Percentiles rank a stretch among this genome's conserved stretches.
These are phyloP conservation scores for Penicillium longicatenatum DNA, from an alignment of 495 filamentous ascomycete species.

Conservation along the genomic window DNA sequence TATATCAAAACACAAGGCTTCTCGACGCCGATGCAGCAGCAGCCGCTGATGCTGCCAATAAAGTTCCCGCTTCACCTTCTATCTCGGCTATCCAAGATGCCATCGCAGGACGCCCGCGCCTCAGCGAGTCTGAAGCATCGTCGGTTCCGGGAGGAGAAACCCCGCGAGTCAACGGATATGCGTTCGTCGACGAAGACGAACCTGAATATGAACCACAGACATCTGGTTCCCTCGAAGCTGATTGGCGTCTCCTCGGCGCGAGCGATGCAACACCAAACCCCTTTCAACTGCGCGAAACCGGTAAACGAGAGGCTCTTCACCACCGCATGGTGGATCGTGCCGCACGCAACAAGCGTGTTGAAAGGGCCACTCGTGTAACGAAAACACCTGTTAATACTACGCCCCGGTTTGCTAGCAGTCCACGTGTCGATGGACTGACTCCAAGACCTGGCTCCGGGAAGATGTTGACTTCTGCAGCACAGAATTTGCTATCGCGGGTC, in stretches of 20 bases:
- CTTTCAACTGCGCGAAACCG: slow-evolving; percentile 76
- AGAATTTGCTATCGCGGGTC: slow-evolving; percentile 71
- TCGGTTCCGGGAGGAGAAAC: slow-evolving; percentile 65
- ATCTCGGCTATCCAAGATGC: slow-evolving; percentile 85
- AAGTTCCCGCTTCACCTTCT: slow-evolving; percentile 71
- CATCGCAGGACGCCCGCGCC: slow-evolving; percentile 72
- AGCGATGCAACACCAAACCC: slow-evolving; percentile 71
- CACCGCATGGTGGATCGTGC: slow-evolving; percentile 89
- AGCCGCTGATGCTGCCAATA: slow-evolving; percentile 30
- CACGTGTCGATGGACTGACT: slow-evolving; percentile 61
- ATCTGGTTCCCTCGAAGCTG: slow-evolving; percentile 18
- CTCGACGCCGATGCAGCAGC: slow-evolving; percentile 31
- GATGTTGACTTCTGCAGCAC: slow-evolving; percentile 69
- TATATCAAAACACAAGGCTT: slow-evolving; percentile 82
- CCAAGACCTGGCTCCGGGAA: slow-evolving; percentile 24
- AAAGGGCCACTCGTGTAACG: slow-evolving; percentile 48
- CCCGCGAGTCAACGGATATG: slow-evolving; percentile 87
- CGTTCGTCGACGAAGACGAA: slow-evolving; percentile 87
- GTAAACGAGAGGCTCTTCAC: slow-evolving; percentile 80
- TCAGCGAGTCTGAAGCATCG: slow-evolving; percentile 65
- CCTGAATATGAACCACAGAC: slow-evolving; percentile 59
- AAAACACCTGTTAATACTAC: slow-evolving; percentile 59
- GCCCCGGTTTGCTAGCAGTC: slow-evolving; percentile 78
- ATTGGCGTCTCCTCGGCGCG: slow-evolving; percentile 52
- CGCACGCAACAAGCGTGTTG: slow-evolving; percentile 68